Evolutionary conservation across 2,329 filamentous ascomycete species (phyloP), one percentile per base, ranked within the genome.

Genomic region (Rhynchosporium graminicola): DNA sequence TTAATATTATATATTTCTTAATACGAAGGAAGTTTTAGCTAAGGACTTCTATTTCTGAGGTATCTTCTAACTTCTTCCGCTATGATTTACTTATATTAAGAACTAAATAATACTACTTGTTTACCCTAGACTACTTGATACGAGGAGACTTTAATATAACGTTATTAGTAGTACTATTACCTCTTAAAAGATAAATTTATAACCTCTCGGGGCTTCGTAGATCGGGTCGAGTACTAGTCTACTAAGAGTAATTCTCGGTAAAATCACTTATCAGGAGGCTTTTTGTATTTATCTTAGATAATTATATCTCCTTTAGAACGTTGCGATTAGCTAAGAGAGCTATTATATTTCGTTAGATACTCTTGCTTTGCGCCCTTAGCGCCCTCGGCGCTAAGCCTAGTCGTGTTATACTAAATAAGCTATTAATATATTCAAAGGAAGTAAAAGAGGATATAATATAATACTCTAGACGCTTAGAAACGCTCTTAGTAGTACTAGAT

Each of bases 241-340:
- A 94, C 91, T 90, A 94, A 7, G 83, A 84, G 2, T 89, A 90
- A 71, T 95, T 95, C 72, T 95, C 91, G 0, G 87, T 88, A 67
- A 93, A 81, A 70, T 93, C 85, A 2, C 90, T 90, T 1, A 93
- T 75, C 6, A 92, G 79, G 26, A 94, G 77, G 4, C 89, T 83
- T 71, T 92, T 95, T 0, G 88, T 84, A 72, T 95, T 91, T 20
- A 92, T 76, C 56, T 90, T 87, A 42, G 82, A 82, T 3, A 86
- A 75, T 10, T 67, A 59, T 4, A 63, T 65, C 46, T 70, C 67
- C 45, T 66, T 69, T 66, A 60, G 72, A 63, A 62, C 68, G 58
- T 74, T 77, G 65, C 64, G 75, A 68, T 68, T 75, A 45, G 36
- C 51, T 15, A 47, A 50, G 42, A 64, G 52, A 13, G 73, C 67